Evolutionary conservation across 2,329 filamentous ascomycete species (phyloP).

Genomic region (Lithohypha guttulata): DNA sequence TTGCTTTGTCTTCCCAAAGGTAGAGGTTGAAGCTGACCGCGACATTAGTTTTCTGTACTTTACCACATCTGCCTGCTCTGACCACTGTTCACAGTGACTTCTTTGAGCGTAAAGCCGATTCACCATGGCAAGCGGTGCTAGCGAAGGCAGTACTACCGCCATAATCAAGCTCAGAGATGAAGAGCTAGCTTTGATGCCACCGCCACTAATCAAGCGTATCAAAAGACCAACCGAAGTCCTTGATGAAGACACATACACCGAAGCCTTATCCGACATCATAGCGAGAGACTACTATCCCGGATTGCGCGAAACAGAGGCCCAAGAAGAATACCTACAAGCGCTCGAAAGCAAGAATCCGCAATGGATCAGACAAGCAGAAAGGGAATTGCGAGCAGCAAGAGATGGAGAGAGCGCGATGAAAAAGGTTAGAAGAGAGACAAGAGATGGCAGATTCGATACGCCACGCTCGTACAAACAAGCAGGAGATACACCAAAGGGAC

Average conservation of each 20-base stretch:
- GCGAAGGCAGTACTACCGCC: conserved; percentile 4
- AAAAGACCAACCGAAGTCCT: conserved; percentile 81
- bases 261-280: conserved; percentile 85
- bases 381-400: conserved; percentile 65
- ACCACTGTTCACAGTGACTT: background rate
- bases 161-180: conserved; percentile 6
- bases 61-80: background rate
- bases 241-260: conserved; percentile 88
- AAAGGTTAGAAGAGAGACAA: conserved; percentile 18
- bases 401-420: conserved; percentile 20
- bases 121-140: background rate
- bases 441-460: conserved; percentile 8
- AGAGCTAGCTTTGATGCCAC: conserved; percentile 66
- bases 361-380: conserved; percentile 77
- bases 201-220: conserved; percentile 74
- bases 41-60: background rate
- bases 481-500: conserved; percentile 18
- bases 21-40: background rate
- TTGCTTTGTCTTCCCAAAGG: too few species aligned
- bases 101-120: background rate
- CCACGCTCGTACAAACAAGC: conserved; percentile 2
- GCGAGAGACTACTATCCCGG: conserved; percentile 95
- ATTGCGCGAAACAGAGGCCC: conserved; percentile 70
- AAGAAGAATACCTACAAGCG: conserved; percentile 86
- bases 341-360: conserved; percentile 71